phyloP scores from a whole-genome alignment of 2,329 filamentous ascomycete genomes.

The Penicillium hordei region DNA sequence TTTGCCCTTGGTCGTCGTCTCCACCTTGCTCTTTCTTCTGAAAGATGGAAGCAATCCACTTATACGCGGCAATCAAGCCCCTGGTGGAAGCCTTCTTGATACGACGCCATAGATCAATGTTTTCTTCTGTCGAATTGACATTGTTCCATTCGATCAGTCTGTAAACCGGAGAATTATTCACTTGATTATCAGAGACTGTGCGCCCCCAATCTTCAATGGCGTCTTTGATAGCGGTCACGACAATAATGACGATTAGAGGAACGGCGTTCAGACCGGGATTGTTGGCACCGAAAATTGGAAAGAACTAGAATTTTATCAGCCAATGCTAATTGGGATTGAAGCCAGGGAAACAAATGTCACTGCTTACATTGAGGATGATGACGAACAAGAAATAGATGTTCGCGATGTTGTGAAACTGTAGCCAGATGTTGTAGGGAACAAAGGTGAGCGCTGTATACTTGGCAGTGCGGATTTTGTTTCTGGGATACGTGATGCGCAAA shows the following conservation, averaged over 20 bases:
- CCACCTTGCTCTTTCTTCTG: conserved; percentile 46
- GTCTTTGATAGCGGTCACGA: conserved; percentile 88
- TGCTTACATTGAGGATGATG: conserved; percentile 85
- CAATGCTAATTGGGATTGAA: conserved; percentile 15
- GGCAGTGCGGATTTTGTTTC: conserved; percentile 96
- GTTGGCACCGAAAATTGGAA: conserved; percentile 88
- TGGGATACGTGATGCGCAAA: conserved; percentile 67
- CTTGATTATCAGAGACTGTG: conserved; percentile 84
- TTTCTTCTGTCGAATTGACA: conserved; percentile 86
- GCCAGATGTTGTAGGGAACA: conserved; percentile 93
- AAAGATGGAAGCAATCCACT: conserved; percentile 51
- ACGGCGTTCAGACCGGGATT: conserved; percentile 89
- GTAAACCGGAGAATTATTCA: conserved; percentile 96
- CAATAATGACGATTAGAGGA: conserved; percentile 87
- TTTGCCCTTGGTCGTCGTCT: conserved; percentile 47
- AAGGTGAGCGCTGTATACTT: conserved; percentile 97
- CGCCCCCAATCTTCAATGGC: conserved; percentile 92
- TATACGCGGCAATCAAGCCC: conserved; percentile 57
- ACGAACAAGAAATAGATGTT: conserved; percentile 98
- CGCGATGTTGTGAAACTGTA: conserved; percentile 97
- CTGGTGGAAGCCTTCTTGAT: conserved; percentile 85
- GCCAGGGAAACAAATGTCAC: conserved; percentile 23
- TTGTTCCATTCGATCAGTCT: conserved; percentile 86
- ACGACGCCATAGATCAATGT: conserved; percentile 79
- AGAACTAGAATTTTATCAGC: conserved; percentile 62